Conservation (phyloP, 106 monocot species). For the Platanthera guangdongensis region DNA sequence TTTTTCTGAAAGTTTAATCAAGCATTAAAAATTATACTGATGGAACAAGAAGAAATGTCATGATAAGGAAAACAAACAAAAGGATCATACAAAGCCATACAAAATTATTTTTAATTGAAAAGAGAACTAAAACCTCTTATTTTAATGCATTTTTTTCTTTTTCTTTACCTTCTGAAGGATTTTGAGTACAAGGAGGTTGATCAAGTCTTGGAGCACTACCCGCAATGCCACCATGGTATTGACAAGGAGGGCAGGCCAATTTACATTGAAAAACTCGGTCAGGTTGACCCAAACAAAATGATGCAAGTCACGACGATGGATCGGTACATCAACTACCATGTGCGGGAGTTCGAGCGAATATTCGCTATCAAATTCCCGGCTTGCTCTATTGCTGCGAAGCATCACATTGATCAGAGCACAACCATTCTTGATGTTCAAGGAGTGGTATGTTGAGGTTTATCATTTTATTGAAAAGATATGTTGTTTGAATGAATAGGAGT, state of each 20-base stretch:
- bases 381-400: slow-evolving; percentile 54
- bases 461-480: background rate
- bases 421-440: slow-evolving; percentile 58
- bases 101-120: slow-evolving; percentile 1
- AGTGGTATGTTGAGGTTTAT: slow-evolving; percentile 26
- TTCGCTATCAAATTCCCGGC: slow-evolving; percentile 67
- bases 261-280: slow-evolving; percentile 58
- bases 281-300: slow-evolving; percentile 51
- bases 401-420: slow-evolving; percentile 66
- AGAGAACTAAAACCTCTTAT: slow-evolving; percentile 1
- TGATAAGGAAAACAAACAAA: background rate
- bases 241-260: slow-evolving; percentile 65
- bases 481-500: background rate
- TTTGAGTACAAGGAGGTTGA: slow-evolving; percentile 55
- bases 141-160: background rate
- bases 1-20: background rate
- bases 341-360: slow-evolving; percentile 55
- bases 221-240: slow-evolving; percentile 65
- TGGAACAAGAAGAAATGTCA: background rate
- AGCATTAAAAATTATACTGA: background rate
- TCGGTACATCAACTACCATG: slow-evolving; percentile 54
- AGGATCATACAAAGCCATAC: background rate
- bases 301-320: slow-evolving; percentile 55
- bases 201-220: slow-evolving; percentile 55
- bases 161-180: slow-evolving; percentile 14